phyloP scores from a whole-genome alignment of 768 basidiomycete genomes.

The Termitomyces eurrhizus region DNA sequence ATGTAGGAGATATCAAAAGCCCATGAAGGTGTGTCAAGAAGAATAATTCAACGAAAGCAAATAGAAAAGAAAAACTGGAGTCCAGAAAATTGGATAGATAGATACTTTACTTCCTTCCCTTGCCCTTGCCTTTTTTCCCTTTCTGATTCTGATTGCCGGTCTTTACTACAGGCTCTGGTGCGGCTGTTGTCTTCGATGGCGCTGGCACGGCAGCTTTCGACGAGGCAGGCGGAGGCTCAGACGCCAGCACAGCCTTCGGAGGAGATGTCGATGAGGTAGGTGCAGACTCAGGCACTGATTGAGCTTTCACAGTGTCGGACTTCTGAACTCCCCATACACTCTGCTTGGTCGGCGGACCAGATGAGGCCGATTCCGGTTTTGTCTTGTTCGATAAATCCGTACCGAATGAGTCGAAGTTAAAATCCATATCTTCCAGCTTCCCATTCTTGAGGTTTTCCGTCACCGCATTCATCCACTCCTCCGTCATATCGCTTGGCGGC shows the following conservation, averaged over 20 bases:
- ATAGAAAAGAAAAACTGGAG: conserved; percentile 1
- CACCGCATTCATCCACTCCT: conserved; percentile 23
- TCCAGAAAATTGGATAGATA: neutral
- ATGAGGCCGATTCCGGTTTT: conserved; percentile 3
- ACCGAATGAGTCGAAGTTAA: conserved; percentile 8
- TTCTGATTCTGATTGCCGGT: conserved; percentile 16
- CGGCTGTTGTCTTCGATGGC: conserved; percentile 5
- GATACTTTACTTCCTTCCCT: conserved; percentile 13
- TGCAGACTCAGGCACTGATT: conserved; percentile 15
- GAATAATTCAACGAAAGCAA: conserved; percentile 16
- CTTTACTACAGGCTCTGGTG: conserved; percentile 14
- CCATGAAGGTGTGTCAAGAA: conserved; percentile 12
- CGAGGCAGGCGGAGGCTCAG: neutral
- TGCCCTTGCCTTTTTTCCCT: conserved; percentile 21
- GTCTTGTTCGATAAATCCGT: conserved; percentile 2
- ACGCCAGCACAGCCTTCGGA: conserved; percentile 6
- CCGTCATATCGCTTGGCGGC: conserved; percentile 22
- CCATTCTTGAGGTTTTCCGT: conserved; percentile 21
- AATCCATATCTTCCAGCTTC: conserved; percentile 12
- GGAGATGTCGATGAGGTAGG: conserved; percentile 7
- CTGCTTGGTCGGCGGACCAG: conserved; percentile 5
- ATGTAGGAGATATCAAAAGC: conserved; percentile 11
- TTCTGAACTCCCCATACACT: conserved; percentile 7
- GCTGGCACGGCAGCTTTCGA: conserved; percentile 1
- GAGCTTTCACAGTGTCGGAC: conserved; percentile 15